These are phyloP conservation scores for Brassica nigra DNA, from an alignment of 345 rosid genomes.

Conservation along the genomic window DNA sequence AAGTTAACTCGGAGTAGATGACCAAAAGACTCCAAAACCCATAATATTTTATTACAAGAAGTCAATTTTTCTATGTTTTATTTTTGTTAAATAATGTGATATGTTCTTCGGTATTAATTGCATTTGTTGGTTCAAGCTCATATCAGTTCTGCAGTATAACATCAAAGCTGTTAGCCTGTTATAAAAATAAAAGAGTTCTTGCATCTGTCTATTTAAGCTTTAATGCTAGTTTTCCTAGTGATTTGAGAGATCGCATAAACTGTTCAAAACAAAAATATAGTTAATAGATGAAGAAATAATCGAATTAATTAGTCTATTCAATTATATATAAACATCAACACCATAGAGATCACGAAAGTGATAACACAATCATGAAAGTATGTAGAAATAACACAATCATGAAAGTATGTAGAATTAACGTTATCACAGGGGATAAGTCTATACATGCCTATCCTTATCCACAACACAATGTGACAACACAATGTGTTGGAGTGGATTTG, in stretches of 20 bases:
- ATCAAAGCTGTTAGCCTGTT: background rate
- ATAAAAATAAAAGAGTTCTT: background rate
- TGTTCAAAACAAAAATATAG: too few relatives aligned
- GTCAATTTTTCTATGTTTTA: background rate
- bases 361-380: background rate
- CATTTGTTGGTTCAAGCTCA: constrained; percentile 71
- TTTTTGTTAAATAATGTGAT: background rate
- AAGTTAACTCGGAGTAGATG: background rate
- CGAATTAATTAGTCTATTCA: too few relatives aligned
- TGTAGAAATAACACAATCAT: background rate
- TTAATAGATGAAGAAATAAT: background rate
- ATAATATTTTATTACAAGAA: background rate
- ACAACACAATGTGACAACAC: too few relatives aligned
- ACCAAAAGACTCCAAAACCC: background rate
- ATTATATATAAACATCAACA: background rate
- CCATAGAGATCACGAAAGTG: background rate
- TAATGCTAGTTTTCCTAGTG: background rate
- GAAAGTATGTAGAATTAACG: constrained; percentile 45
- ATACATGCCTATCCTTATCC: constrained; percentile 20
- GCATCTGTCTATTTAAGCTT: background rate
- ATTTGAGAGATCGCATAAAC: background rate
- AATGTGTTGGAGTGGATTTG: too few relatives aligned
- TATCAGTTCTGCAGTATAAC: constrained; percentile 61
- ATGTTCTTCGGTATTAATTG: background rate
- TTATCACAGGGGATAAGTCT: constrained; percentile 82